Percentiles rank a stretch among this genome's conserved stretches.
phyloP scores from a whole-genome alignment of 2,329 filamentous ascomycete species.

The Gremmenia infestans region DNA sequence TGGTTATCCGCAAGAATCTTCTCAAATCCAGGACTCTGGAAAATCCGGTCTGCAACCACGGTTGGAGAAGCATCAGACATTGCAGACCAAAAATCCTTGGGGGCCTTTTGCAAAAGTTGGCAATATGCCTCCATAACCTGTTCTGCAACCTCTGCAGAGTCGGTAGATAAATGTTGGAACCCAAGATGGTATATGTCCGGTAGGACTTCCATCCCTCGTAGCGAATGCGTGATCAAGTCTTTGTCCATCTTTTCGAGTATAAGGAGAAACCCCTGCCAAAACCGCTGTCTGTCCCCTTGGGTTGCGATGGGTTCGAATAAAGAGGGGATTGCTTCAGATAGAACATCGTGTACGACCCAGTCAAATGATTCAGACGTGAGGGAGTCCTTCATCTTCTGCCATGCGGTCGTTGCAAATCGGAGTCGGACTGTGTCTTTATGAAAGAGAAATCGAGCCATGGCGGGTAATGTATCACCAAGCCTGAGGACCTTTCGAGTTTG shows the following conservation, averaged over 20 bases:
- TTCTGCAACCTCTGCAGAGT: slow-evolving; percentile 54
- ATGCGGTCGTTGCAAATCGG: slow-evolving; percentile 62
- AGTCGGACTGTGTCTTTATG: slow-evolving; percentile 59
- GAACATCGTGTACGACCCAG: slow-evolving; percentile 73
- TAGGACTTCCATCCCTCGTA: slow-evolving; percentile 75
- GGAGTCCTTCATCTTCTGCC: slow-evolving; percentile 58
- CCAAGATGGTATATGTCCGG: slow-evolving; percentile 63
- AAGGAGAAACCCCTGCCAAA: slow-evolving; percentile 73
- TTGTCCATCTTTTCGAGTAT: slow-evolving; percentile 72
- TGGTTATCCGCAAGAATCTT: slow-evolving; percentile 56
- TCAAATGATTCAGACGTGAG: slow-evolving; percentile 75
- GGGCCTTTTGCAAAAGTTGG: slow-evolving; percentile 66
- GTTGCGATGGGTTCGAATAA: slow-evolving; percentile 50
- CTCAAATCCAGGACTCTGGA: slow-evolving; percentile 64
- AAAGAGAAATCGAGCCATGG: slow-evolving; percentile 82
- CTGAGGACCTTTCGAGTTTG: slow-evolving; percentile 76
- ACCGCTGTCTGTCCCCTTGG: slow-evolving; percentile 54
- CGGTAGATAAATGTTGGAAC: slow-evolving; percentile 48
- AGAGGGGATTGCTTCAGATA: slow-evolving; percentile 61
- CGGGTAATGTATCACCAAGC: slow-evolving; percentile 70
- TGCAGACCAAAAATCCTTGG: slow-evolving; percentile 82
- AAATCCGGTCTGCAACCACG: slow-evolving; percentile 78
- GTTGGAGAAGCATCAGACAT: slow-evolving; percentile 76
- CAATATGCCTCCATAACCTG: slow-evolving; percentile 67
- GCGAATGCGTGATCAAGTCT: slow-evolving; percentile 68